Evolutionary conservation across 495 filamentous ascomycete species (phyloP).

Genomic region (Xylaria intraflava): DNA sequence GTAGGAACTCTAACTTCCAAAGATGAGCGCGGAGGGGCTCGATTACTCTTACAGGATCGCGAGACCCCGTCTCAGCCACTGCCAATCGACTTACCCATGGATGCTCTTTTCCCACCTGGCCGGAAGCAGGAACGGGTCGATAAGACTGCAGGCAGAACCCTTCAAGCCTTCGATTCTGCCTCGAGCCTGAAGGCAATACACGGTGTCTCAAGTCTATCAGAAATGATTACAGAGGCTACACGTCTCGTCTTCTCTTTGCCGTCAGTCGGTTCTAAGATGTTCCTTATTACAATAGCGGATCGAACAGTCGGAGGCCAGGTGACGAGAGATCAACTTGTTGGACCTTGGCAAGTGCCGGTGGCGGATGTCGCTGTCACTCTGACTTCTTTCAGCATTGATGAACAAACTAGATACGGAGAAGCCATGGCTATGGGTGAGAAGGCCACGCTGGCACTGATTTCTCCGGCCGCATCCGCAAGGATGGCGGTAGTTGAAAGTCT

Average conservation of each 20-base stretch:
- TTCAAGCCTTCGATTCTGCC: constrained; percentile 65
- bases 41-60: constrained; percentile 72
- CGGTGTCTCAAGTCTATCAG: constrained; percentile 47
- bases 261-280: constrained; percentile 88
- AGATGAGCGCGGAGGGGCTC: constrained; percentile 54
- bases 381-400: constrained; percentile 63
- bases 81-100: constrained; percentile 88
- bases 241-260: constrained; percentile 77
- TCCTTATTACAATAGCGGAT: constrained; percentile 94
- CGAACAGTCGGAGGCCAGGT: constrained; percentile 85
- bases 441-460: constrained; percentile 84
- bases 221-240: constrained; percentile 66
- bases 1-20: constrained; percentile 72
- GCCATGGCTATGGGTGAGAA: constrained; percentile 97
- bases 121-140: constrained; percentile 79
- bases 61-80: constrained; percentile 62
- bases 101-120: constrained; percentile 83
- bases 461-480: constrained; percentile 81
- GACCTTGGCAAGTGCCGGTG: constrained; percentile 93
- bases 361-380: constrained; percentile 89
- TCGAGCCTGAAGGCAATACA: constrained; percentile 39
- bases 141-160: constrained; percentile 58
- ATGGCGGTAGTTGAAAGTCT: constrained; percentile 96
- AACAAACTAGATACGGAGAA: constrained; percentile 68
- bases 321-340: constrained; percentile 90